These are phyloP conservation scores for Poterioochromonas sp. DNA, from an alignment of 352 stramenopile genomes.

Conservation along the genomic window DNA sequence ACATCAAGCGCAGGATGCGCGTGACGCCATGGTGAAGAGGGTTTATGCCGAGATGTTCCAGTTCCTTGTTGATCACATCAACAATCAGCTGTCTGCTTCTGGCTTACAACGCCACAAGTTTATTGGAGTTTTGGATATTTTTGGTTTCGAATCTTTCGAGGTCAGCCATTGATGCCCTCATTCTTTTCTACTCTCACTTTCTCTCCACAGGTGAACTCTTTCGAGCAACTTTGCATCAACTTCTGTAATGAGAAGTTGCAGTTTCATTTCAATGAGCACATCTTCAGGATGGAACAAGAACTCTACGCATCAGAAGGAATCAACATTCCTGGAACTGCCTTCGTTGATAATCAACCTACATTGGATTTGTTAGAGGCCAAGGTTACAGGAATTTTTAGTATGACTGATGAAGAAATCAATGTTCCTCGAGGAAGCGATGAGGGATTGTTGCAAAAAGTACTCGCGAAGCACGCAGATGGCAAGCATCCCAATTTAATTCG, in stretches of 20 bases:
- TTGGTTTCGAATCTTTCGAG: constrained; percentile 83
- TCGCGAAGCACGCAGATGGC: constrained; percentile 62
- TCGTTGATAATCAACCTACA: constrained; percentile 82
- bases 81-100: constrained; percentile 42
- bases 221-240: constrained; percentile 92
- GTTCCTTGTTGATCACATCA: constrained; percentile 84
- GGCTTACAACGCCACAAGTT: constrained; percentile 49
- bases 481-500: constrained; percentile 50
- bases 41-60: constrained; percentile 84
- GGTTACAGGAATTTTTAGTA: constrained; percentile 69
- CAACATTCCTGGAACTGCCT: constrained; percentile 74
- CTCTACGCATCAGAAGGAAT: constrained; percentile 93
- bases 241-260: constrained; percentile 91
- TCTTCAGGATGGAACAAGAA: constrained; percentile 92
- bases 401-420: constrained; percentile 86
- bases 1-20: constrained; percentile 61
- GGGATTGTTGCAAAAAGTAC: constrained; percentile 81
- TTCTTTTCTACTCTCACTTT: constrained; percentile 30
- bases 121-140: constrained; percentile 88
- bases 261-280: constrained; percentile 77
- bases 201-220: constrained; percentile 51
- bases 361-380: constrained; percentile 85
- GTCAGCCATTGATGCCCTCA: constrained; percentile 47
- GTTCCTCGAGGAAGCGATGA: constrained; percentile 73
- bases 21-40: constrained; percentile 85